Evolutionary conservation across 129 eudicot genomes (phyloP).

Genomic region (Calendula officinalis): DNA sequence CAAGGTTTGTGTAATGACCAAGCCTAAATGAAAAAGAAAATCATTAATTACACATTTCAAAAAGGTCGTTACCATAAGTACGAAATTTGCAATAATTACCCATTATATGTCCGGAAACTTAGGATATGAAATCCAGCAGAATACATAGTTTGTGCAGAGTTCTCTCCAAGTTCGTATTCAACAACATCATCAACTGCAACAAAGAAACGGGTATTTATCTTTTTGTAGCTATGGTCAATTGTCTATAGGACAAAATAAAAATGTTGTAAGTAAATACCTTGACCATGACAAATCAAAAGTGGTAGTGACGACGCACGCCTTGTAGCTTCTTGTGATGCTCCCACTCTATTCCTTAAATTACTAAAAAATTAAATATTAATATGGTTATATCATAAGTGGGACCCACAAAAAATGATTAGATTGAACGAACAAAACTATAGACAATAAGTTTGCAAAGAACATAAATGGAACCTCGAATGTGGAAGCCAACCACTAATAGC

Average conservation of each 20-base stretch:
- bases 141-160: slow-evolving; percentile 54
- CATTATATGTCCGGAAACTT: slow-evolving; percentile 48
- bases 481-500: slow-evolving; percentile 70
- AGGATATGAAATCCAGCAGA: slow-evolving; percentile 68
- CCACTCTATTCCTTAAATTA: slow-evolving; percentile 47
- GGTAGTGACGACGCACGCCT: slow-evolving; percentile 69
- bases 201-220: slow-evolving; percentile 15
- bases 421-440: background rate
- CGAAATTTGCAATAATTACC: slow-evolving; percentile 35
- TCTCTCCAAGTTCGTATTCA: slow-evolving; percentile 62
- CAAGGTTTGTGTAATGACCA: slow-evolving; percentile 67
- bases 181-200: slow-evolving; percentile 80
- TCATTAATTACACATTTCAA: background rate
- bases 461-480: slow-evolving; percentile 42
- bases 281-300: slow-evolving; percentile 70
- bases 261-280: slow-evolving; percentile 37
- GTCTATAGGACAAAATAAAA: too few relatives aligned
- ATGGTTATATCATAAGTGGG: slow-evolving; percentile 5
- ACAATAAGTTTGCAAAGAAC: slow-evolving; percentile 3
- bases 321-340: slow-evolving; percentile 52
- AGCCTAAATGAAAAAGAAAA: slow-evolving; percentile 42
- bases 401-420: background rate
- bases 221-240: background rate
- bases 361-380: slow-evolving; percentile 39
- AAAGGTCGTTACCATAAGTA: background rate